Percentiles rank a stretch among this genome's conserved stretches.
Evolutionary conservation across 2,329 filamentous ascomycete genomes (phyloP).

Genomic region (Pseudocercospora fijiensis): DNA sequence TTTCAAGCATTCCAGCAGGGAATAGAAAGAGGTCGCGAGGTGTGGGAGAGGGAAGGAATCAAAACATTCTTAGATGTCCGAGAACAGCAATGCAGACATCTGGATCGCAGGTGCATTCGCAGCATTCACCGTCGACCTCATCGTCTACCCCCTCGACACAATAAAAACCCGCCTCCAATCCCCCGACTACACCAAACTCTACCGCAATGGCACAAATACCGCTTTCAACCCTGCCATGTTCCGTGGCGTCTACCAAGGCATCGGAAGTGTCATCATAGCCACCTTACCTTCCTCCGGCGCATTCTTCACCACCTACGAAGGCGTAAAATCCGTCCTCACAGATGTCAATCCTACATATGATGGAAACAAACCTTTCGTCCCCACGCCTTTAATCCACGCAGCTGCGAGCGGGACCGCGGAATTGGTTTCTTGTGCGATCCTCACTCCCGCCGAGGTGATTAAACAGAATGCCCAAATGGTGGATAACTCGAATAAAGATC

Average conservation of each 20-base stretch:
- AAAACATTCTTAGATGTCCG: slow-evolving; percentile 27
- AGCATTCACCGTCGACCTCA: slow-evolving; percentile 79
- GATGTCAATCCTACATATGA: slow-evolving; percentile 47
- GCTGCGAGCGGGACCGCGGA: slow-evolving; percentile 74
- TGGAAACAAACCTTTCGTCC: slow-evolving; percentile 50
- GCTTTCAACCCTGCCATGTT: slow-evolving; percentile 59
- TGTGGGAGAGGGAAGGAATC: background rate
- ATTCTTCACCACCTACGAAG: slow-evolving; percentile 90
- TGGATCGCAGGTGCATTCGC: slow-evolving; percentile 71
- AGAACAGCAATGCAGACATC: slow-evolving; percentile 35
- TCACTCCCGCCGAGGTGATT: slow-evolving; percentile 85
- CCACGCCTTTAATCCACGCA: slow-evolving; percentile 69
- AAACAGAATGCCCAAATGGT: slow-evolving; percentile 95
- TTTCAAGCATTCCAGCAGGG: background rate
- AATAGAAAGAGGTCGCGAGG: background rate
- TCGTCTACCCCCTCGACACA: slow-evolving; percentile 86
- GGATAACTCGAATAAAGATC: slow-evolving; percentile 40
- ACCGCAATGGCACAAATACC: slow-evolving; percentile 57
- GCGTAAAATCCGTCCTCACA: slow-evolving; percentile 64
- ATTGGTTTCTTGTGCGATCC: slow-evolving; percentile 78
- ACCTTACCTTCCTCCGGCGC: slow-evolving; percentile 86
- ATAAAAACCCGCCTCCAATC: slow-evolving; percentile 85
- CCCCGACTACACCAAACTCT: slow-evolving; percentile 68
- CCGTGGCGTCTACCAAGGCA: slow-evolving; percentile 78
- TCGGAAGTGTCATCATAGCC: slow-evolving; percentile 79